Conservation (phyloP, 1,139 yeast genomes). For the Saccharomyces hybrid region DNA sequence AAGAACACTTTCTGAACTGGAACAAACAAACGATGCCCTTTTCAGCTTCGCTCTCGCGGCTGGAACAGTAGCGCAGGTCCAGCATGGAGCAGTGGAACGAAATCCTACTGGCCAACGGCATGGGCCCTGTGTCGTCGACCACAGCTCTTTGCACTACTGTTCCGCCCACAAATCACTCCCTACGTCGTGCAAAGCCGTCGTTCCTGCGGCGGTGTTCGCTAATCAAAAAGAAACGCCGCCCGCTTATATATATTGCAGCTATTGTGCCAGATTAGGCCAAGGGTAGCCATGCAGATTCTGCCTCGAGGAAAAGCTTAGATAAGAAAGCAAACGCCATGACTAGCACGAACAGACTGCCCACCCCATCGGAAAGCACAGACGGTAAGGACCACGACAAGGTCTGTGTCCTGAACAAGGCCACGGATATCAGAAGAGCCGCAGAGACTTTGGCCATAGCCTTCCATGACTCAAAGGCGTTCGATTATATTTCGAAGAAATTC, state of each 20-base stretch:
- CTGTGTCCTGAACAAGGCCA: conserved; percentile 6
- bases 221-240: not conserved
- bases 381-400: not conserved
- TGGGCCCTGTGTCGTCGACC: too few relatives aligned
- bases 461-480: conserved; percentile 21
- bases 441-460: conserved; percentile 26
- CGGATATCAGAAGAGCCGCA: conserved; percentile 22
- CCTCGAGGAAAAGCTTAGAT: not conserved
- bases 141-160: not conserved
- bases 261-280: not conserved
- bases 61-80: too few relatives aligned
- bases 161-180: not conserved
- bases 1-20: too few relatives aligned
- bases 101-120: too few relatives aligned
- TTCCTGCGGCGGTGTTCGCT: not conserved
- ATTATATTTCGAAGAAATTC: conserved; percentile 27
- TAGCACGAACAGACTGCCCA: not conserved
- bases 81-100: too few relatives aligned
- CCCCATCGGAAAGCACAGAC: not conserved
- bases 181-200: not conserved
- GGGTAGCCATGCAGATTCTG: not conserved
- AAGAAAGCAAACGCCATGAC: not conserved
- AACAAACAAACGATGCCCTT: too few relatives aligned
- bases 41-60: too few relatives aligned
- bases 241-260: not conserved